phyloP scores from a whole-genome alignment of 2,329 filamentous ascomycete genomes.

The Trichothecium sympodiale region DNA sequence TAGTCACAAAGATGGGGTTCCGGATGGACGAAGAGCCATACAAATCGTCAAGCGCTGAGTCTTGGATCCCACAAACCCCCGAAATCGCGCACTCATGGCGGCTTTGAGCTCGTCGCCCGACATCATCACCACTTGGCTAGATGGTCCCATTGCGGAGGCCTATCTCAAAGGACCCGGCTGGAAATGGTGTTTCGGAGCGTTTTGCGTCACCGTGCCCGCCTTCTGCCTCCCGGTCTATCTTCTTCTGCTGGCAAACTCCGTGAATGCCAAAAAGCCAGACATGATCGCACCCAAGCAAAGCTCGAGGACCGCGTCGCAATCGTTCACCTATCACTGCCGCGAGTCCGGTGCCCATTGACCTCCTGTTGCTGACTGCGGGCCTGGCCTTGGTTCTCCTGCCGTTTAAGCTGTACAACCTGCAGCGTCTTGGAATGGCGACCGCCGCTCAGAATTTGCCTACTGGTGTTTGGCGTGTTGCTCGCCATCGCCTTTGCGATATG shows the following conservation, averaged over 20 bases:
- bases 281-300: constrained; percentile 16
- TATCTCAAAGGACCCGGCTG: constrained; percentile 35
- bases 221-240: constrained; percentile 44
- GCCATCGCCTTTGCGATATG: constrained; percentile 43
- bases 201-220: constrained; percentile 48
- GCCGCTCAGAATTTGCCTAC: constrained; percentile 46
- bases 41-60: constrained; percentile 57
- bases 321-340: constrained; percentile 14
- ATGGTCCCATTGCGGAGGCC: constrained; percentile 39
- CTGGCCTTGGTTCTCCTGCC: constrained; percentile 53
- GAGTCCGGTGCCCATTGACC: constrained; percentile 50
- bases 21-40: too few species aligned
- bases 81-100: constrained; percentile 43
- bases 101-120: constrained; percentile 37
- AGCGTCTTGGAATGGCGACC: constrained; percentile 40
- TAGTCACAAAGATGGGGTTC: too few species aligned
- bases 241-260: constrained; percentile 39
- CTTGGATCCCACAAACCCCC: constrained; percentile 54
- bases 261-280: constrained; percentile 38
- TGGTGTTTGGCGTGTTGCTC: constrained; percentile 46
- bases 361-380: constrained; percentile 45
- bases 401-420: constrained; percentile 41
- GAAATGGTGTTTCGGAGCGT: constrained; percentile 26
- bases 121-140: constrained; percentile 51
- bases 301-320: background rate